Percentiles rank a stretch among this genome's conserved stretches.
Conservation (phyloP, 2,329 filamentous ascomycete genomes). For the Periglandula ipomoeae region DNA sequence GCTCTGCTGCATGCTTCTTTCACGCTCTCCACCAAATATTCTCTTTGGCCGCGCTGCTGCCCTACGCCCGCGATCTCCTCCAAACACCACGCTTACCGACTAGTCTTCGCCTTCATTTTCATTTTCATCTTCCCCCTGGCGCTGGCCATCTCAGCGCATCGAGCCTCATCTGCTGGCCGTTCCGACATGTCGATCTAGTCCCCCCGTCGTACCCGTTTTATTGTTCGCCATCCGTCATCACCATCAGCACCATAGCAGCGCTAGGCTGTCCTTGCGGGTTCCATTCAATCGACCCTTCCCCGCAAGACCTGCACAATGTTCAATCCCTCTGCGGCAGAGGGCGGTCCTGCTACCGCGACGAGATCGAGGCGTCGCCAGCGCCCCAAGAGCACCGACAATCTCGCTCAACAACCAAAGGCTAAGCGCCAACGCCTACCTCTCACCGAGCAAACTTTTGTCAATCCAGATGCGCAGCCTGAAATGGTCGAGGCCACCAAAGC, state of each 20-base stretch:
- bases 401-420: conserved; percentile 49
- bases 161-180: conserved; percentile 3
- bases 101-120: not conserved
- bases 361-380: conserved; percentile 54
- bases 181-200: conserved; percentile 11
- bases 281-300: conserved; percentile 6
- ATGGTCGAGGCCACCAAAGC: conserved; percentile 45
- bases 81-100: not conserved
- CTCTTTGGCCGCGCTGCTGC: conserved; percentile 7
- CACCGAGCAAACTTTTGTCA: conserved; percentile 46
- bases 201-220: not conserved
- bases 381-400: conserved; percentile 45
- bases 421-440: conserved; percentile 53
- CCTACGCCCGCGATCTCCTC: conserved; percentile 5
- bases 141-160: conserved; percentile 3
- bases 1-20: conserved; percentile 9
- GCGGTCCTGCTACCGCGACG: conserved; percentile 46
- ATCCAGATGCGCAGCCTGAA: conserved; percentile 41
- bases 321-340: conserved; percentile 42
- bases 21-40: conserved; percentile 11
- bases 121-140: conserved; percentile 1
- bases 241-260: not conserved
- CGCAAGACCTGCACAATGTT: conserved; percentile 39
- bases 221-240: not conserved
- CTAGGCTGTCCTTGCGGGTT: conserved; percentile 2